These are phyloP conservation scores for Trichoderma sp. DNA, from an alignment of 2,329 filamentous ascomycete species.

Conservation along the genomic window DNA sequence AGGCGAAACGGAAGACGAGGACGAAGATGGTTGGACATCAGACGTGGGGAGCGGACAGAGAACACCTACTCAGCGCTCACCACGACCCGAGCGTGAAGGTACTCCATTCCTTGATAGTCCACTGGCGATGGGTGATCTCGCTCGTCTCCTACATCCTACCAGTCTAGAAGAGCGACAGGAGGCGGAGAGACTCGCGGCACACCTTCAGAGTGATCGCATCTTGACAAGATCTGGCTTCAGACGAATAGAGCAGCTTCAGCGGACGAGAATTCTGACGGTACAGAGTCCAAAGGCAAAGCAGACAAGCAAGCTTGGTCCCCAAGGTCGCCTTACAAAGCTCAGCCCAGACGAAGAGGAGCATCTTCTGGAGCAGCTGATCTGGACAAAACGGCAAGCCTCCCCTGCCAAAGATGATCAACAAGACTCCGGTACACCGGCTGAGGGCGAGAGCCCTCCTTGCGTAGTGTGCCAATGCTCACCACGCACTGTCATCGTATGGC, in stretches of 20 bases:
- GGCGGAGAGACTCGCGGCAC: slow-evolving; percentile 75
- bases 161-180: slow-evolving; percentile 76
- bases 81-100: slow-evolving; percentile 45
- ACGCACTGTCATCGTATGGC: slow-evolving; percentile 90
- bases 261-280: slow-evolving; percentile 57
- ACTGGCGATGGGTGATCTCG: slow-evolving; percentile 66
- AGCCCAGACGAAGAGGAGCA: slow-evolving; percentile 58
- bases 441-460: slow-evolving; percentile 74
- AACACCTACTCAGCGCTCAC: slow-evolving; percentile 71
- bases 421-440: slow-evolving; percentile 49
- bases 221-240: slow-evolving; percentile 80
- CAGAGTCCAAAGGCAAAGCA: slow-evolving; percentile 28
- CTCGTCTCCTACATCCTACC: slow-evolving; percentile 76
- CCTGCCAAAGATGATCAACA: slow-evolving; percentile 16
- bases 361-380: slow-evolving; percentile 58
- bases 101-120: slow-evolving; percentile 61
- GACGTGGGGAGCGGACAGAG: slow-evolving; percentile 51
- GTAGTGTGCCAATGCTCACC: slow-evolving; percentile 89
- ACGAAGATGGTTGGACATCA: slow-evolving; percentile 47
- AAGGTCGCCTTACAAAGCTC: slow-evolving; percentile 40
- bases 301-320: slow-evolving; percentile 5
- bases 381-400: slow-evolving; percentile 45
- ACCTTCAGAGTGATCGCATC: slow-evolving; percentile 67
- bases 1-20: slow-evolving; percentile 33
- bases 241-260: slow-evolving; percentile 64